These are phyloP conservation scores for Russula olivacea DNA, from an alignment of 768 basidiomycete species.

Conservation along the genomic window DNA sequence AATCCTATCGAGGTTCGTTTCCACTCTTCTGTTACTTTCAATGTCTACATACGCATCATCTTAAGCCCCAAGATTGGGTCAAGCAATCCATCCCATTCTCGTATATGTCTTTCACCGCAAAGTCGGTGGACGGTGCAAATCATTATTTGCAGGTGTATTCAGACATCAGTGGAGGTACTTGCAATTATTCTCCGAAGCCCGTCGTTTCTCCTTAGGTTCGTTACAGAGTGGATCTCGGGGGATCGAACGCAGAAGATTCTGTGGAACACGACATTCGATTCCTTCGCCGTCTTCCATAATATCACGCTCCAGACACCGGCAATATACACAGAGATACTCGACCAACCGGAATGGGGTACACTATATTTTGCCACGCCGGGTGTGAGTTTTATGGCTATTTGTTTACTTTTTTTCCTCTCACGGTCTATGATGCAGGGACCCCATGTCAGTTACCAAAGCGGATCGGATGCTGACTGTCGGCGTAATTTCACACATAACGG, in stretches of 20 bases:
- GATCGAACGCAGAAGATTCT: conserved; percentile 6
- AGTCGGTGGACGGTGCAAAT: conserved; percentile 30
- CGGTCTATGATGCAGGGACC: conserved; percentile 1
- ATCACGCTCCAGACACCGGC: conserved; percentile 6
- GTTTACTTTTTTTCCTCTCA: neutral
- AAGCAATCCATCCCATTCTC: conserved; percentile 37
- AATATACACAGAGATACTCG: conserved; percentile 16
- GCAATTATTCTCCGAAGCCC: neutral
- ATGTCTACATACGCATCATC: neutral
- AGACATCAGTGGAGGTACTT: conserved; percentile 37
- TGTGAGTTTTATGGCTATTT: conserved; percentile 10
- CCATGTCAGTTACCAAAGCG: conserved; percentile 13
- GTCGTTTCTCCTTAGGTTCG: neutral
- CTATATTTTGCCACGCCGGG: conserved; percentile 20
- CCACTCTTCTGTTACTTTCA: neutral
- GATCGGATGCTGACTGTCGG: conserved; percentile 14
- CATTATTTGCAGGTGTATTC: conserved; percentile 37
- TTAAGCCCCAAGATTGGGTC: conserved; percentile 34
- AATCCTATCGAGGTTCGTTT: conserved; percentile 37
- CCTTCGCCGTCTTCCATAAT: conserved; percentile 19
- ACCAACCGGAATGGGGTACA: conserved; percentile 25
- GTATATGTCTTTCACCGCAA: conserved; percentile 25
- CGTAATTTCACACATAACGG: conserved; percentile 24
- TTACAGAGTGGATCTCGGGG: conserved; percentile 27
- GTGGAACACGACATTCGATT: conserved; percentile 6